Evolutionary conservation across 257 asterid species (phyloP), one percentile per base, ranked within the genome.

Genomic region (Ophiorrhiza pumila): DNA sequence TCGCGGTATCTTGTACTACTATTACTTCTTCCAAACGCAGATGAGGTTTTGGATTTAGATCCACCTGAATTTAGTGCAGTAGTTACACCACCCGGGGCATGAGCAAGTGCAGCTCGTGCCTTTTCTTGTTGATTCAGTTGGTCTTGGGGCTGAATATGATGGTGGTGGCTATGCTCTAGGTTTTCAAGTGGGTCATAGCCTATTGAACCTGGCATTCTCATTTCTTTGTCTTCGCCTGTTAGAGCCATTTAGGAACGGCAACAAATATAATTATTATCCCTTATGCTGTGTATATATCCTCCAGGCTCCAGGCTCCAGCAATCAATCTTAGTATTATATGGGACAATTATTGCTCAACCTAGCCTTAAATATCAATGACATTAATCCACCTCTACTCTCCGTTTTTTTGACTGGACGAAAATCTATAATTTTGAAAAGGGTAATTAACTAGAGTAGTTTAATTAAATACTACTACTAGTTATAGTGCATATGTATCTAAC

Each of bases 1-100:
- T 91, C 97, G 0, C 90, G 87, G 87, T 93, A 93, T 77, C 72
- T 82, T 43, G 76, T 68, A 32, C 74, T 37, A 18, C 53, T 12
- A 23, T 22, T 61, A 32, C 46, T 52, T 41, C 65, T 52, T 39
- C 63, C 69, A 7, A 74, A 27, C 11, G 62, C 53, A 14, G 78
- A 7, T 20, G 86, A 81, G 6, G 77, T 47, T 71, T 71, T 84
- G 43, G 87, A 65, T 34, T 70, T 82, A 77, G 92, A 83, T 74
- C 92, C 90, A 34, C 84, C 81, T 58, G 81, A 69, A 74, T 56
- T 84, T 14, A 81, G 87, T 42, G 82, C 69, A 56, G 49, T n/a
- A 4, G 72, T 10, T 31, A 68, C 62, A 29, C 47, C 73, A 17
- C 39, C 72, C 14, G 52, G 23, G 12, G n/a, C 39, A 37, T 42